phyloP scores from a whole-genome alignment of 257 asterid species.

The Echites panduratus region DNA sequence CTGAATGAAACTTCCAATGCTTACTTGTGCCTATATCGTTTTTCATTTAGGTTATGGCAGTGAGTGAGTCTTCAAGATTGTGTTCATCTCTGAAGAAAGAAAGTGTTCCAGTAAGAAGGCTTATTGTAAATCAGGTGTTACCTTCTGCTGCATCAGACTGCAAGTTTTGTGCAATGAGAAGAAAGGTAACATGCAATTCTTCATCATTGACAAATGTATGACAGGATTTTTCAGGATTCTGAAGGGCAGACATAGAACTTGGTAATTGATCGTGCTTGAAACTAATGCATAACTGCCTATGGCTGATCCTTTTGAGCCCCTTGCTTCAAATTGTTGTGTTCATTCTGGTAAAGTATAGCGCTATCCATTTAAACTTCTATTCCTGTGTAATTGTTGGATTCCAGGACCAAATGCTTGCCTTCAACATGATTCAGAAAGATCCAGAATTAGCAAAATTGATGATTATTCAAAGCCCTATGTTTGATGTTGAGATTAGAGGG shows the following conservation, averaged over 20 bases:
- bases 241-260: not conserved
- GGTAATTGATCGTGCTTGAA: not conserved
- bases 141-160: constrained; percentile 59
- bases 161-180: constrained; percentile 69
- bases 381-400: constrained; percentile 6
- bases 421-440: constrained; percentile 50
- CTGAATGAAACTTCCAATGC: not conserved
- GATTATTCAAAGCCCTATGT: constrained; percentile 42
- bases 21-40: constrained; percentile 11
- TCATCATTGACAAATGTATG: not conserved
- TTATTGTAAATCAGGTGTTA: constrained; percentile 56
- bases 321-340: not conserved
- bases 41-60: constrained; percentile 61
- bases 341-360: not conserved
- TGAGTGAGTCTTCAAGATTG: constrained; percentile 61
- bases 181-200: constrained; percentile 42
- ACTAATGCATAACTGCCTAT: not conserved
- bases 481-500: constrained; percentile 69
- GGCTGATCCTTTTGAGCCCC: not conserved
- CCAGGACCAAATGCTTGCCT: constrained; percentile 67
- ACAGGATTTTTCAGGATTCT: not conserved
- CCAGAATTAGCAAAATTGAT: constrained; percentile 38
- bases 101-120: constrained; percentile 61
- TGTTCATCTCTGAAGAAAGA: constrained; percentile 66
- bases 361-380: not conserved